Conservation (phyloP, 352 stramenopile genomes). For the Aphanomyces stellatus region DNA sequence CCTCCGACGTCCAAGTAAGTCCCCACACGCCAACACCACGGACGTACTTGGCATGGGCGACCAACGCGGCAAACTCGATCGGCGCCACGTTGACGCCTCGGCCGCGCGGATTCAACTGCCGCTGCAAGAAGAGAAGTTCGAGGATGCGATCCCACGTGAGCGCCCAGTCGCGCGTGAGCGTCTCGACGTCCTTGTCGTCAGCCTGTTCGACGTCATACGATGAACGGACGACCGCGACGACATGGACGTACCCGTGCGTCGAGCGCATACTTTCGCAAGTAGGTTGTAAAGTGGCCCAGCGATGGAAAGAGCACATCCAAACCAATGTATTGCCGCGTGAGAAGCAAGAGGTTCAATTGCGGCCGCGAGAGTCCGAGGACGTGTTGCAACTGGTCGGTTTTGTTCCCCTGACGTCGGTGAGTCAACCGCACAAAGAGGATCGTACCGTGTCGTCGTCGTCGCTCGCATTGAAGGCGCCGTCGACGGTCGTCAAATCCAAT, state of each 20-base stretch:
- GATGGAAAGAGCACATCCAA: conserved; percentile 2
- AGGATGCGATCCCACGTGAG: conserved; percentile 40
- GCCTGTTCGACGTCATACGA: conserved; percentile 39
- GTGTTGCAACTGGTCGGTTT: conserved; percentile 16
- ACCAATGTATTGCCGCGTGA: neutral
- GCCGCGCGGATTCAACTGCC: neutral
- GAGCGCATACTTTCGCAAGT: conserved; percentile 2
- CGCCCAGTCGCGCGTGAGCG: conserved; percentile 25
- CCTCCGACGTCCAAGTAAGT: neutral
- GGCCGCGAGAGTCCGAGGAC: conserved; percentile 36
- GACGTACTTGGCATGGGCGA: conserved; percentile 27
- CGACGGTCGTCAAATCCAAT: neutral
- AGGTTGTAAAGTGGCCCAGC: neutral
- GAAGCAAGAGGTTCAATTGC: conserved; percentile 59
- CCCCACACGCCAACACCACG: too few relatives aligned
- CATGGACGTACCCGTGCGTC: neutral
- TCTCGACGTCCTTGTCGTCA: conserved; percentile 25
- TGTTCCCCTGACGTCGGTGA: conserved; percentile 11
- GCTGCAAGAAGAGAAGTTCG: conserved; percentile 51
- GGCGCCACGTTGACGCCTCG: neutral
- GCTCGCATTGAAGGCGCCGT: conserved; percentile 1
- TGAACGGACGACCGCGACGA: conserved; percentile 32
- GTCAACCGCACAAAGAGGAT: too few relatives aligned
- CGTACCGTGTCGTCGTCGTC: too few relatives aligned
- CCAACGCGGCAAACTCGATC: neutral